Evolutionary conservation across 345 rosid species (phyloP).

Genomic region (Excoecaria agallocha): DNA sequence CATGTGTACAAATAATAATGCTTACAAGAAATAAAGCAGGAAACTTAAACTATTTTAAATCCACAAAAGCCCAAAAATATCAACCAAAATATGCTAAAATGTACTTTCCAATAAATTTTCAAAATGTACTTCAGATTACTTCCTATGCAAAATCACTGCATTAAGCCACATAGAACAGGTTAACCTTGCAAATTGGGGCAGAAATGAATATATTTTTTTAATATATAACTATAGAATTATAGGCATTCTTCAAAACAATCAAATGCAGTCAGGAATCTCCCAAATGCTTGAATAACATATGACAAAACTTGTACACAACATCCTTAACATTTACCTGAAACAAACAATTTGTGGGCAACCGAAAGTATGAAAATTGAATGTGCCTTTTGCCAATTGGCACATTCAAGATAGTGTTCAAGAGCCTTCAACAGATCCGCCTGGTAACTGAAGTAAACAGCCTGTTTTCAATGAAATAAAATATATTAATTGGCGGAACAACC

Average conservation of each 20-base stretch:
- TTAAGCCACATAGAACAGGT: not conserved
- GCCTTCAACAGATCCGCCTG: constrained; percentile 65
- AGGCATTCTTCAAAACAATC: not conserved
- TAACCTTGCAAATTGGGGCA: not conserved
- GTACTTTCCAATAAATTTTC: too few species aligned
- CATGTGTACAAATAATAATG: not conserved
- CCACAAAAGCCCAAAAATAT: not conserved
- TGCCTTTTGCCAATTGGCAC: constrained; percentile 89
- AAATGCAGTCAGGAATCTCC: not conserved
- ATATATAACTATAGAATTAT: not conserved
- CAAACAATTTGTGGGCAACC: constrained; percentile 65
- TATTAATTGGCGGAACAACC: constrained; percentile 9
- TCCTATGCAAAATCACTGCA: not conserved
- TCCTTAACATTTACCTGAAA: constrained; percentile 55
- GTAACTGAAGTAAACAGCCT: constrained; percentile 81
- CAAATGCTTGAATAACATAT: not conserved
- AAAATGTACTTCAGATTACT: not conserved
- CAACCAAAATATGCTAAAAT: not conserved
- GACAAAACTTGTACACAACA: constrained; percentile 9
- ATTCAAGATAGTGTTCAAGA: constrained; percentile 78
- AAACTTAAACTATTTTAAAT: not conserved
- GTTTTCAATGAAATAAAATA: constrained; percentile 27
- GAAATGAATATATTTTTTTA: not conserved
- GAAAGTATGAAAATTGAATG: constrained; percentile 75
- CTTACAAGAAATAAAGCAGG: not conserved